Evolutionary conservation across 495 filamentous ascomycete species (phyloP).

Genomic region (Penicillium lagena): DNA sequence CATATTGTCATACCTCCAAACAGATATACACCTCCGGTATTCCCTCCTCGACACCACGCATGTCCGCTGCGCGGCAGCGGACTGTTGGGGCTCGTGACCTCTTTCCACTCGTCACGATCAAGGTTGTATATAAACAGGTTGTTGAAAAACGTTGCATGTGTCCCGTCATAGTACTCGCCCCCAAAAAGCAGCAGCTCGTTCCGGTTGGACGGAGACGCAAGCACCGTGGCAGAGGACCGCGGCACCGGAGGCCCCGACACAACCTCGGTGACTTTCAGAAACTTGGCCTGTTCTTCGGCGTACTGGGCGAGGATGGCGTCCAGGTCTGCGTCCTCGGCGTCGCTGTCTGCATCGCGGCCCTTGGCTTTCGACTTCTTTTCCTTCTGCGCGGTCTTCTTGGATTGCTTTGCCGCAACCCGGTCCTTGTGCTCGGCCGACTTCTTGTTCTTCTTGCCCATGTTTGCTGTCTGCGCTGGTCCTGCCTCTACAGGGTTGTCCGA

Average conservation of each 20-base stretch:
- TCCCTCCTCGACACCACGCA: slow-evolving; percentile 84
- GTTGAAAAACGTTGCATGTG: slow-evolving; percentile 57
- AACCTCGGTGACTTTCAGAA: slow-evolving; percentile 86
- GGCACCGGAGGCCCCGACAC: slow-evolving; percentile 68
- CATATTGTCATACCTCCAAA: slow-evolving; percentile 61
- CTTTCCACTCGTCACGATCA: slow-evolving; percentile 79
- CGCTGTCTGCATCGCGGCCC: slow-evolving; percentile 59
- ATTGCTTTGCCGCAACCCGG: slow-evolving; percentile 46
- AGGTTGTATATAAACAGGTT: slow-evolving; percentile 85
- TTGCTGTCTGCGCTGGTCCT: neutral
- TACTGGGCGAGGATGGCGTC: slow-evolving; percentile 97
- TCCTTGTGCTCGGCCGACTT: slow-evolving; percentile 51
- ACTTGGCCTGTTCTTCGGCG: slow-evolving; percentile 74
- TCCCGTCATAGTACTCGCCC: slow-evolving; percentile 66
- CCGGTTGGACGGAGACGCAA: slow-evolving; percentile 75
- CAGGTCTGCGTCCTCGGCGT: slow-evolving; percentile 87
- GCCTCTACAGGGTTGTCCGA: neutral
- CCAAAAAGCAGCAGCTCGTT: slow-evolving; percentile 92
- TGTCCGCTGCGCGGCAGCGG: slow-evolving; percentile 88
- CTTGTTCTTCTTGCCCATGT: slow-evolving; percentile 49
- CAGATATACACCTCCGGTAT: slow-evolving; percentile 78
- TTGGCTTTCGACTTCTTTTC: slow-evolving; percentile 68
- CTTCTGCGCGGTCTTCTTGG: slow-evolving; percentile 61
- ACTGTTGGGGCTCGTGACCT: slow-evolving; percentile 83
- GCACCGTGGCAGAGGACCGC: slow-evolving; percentile 68